Evolutionary conservation across 306 rosid genomes (phyloP).

Genomic region (Cucurbita moschata): DNA sequence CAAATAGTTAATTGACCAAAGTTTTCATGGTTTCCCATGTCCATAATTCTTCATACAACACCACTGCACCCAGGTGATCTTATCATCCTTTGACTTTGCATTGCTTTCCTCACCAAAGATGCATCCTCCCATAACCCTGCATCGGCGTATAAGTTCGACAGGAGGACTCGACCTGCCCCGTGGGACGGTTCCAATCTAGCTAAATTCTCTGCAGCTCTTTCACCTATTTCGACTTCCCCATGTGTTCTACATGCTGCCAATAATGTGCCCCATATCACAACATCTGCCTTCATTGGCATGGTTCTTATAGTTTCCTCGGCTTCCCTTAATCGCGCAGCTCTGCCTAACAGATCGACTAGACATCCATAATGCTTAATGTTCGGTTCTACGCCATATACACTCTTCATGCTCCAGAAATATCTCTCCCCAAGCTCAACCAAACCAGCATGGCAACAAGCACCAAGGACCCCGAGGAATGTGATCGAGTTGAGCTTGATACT

Average conservation of each 20-base stretch:
- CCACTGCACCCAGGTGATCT: constrained; percentile 70
- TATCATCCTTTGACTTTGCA: constrained; percentile 31
- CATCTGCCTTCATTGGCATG: constrained; percentile 81
- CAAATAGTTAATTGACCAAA: background rate
- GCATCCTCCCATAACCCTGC: constrained; percentile 84
- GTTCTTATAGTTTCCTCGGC: constrained; percentile 49
- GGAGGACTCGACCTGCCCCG: constrained; percentile 65
- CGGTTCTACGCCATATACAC: constrained; percentile 52
- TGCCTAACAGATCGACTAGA: constrained; percentile 83
- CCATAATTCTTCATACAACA: constrained; percentile 22
- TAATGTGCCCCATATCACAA: constrained; percentile 80
- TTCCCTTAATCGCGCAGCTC: constrained; percentile 67
- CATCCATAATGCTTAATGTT: constrained; percentile 87
- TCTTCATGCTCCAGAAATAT: constrained; percentile 60
- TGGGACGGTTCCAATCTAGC: constrained; percentile 55
- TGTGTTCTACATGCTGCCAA: constrained; percentile 79
- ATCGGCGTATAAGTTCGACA: constrained; percentile 68
- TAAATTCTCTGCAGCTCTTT: constrained; percentile 60
- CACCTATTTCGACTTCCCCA: constrained; percentile 62
- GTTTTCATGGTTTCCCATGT: background rate
- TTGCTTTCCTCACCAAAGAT: constrained; percentile 39
- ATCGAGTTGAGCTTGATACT: constrained; percentile 52
- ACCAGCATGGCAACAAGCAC: constrained; percentile 90
- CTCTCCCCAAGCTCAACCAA: constrained; percentile 53
- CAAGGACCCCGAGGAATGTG: constrained; percentile 68